A percentile compares a stretch with the other conserved stretches of the same genome.
These are phyloP conservation scores for Globisporangium perplexum DNA, from an alignment of 352 stramenopile species.

Conservation along the genomic window DNA sequence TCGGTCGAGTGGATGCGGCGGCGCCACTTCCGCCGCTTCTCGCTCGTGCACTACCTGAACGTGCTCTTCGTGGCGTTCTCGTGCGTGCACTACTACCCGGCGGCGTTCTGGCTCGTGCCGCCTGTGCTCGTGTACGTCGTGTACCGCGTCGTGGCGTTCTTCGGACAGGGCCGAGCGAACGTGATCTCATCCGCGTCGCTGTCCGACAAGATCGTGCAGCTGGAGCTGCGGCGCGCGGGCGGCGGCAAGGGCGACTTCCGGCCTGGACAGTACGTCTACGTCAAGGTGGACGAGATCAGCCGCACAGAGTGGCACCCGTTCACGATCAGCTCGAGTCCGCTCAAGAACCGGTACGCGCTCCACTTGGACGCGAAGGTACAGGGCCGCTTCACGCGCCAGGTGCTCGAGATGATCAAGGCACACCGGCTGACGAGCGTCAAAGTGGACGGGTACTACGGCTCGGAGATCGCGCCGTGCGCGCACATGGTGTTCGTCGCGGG, in stretches of 20 bases:
- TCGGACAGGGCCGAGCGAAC: slow-evolving; percentile 30
- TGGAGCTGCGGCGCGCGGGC: slow-evolving; percentile 36
- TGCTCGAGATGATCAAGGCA: slow-evolving; percentile 39
- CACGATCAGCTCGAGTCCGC: slow-evolving; percentile 61
- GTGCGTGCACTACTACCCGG: slow-evolving; percentile 64
- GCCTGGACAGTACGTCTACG: slow-evolving; percentile 68
- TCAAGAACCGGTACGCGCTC: slow-evolving; percentile 35
- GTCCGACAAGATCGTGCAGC: slow-evolving; percentile 43
- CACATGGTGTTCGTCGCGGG: slow-evolving; percentile 70
- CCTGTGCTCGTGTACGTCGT: slow-evolving; percentile 49
- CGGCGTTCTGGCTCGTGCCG: slow-evolving; percentile 52
- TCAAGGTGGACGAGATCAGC: slow-evolving; percentile 51
- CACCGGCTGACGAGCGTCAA: slow-evolving; percentile 37
- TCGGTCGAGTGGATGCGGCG: slow-evolving; percentile 53
- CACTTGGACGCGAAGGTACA: slow-evolving; percentile 58
- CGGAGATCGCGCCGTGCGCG: slow-evolving; percentile 27
- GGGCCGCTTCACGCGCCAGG: slow-evolving; percentile 41
- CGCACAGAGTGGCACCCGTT: slow-evolving; percentile 67
- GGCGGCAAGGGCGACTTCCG: slow-evolving; percentile 23
- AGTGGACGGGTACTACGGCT: slow-evolving; percentile 72
- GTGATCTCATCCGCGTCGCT: slow-evolving; percentile 34
- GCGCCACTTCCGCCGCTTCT: slow-evolving; percentile 47
- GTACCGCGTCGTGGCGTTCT: slow-evolving; percentile 48
- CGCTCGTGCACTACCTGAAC: slow-evolving; percentile 45
- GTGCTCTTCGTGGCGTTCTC: slow-evolving; percentile 38